Evolutionary conservation across 1,284 basidiomycete species (phyloP).

Genomic region (Wallemia hederae): DNA sequence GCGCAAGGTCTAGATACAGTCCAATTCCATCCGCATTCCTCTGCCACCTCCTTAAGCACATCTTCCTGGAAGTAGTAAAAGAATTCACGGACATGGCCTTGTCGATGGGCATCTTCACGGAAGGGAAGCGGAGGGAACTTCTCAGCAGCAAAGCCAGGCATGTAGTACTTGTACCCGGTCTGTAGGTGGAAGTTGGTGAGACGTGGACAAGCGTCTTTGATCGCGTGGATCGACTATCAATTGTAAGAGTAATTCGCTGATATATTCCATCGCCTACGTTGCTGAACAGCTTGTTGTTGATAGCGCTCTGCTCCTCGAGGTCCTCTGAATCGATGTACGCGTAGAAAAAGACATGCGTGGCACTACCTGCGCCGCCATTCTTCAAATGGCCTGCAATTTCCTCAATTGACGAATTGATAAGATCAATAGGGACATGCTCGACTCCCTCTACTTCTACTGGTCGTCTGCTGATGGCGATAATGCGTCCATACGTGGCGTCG

Average conservation of each 20-base stretch:
- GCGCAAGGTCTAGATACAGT: neutral
- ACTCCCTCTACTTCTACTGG: neutral
- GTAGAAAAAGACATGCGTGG: neutral
- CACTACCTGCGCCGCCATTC: neutral
- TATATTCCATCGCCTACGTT: too few relatives aligned
- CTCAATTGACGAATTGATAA: neutral
- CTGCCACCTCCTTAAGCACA: neutral
- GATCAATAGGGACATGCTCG: neutral
- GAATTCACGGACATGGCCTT: neutral
- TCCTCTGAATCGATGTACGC: neutral
- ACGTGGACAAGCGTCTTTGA: neutral
- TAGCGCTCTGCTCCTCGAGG: neutral
- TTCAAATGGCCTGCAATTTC: neutral
- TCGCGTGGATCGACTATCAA: neutral
- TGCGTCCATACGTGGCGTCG: neutral
- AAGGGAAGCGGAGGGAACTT: neutral
- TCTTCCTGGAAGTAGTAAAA: neutral
- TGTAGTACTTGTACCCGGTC: neutral
- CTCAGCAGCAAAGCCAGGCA: neutral
- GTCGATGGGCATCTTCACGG: neutral
- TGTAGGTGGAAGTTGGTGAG: neutral
- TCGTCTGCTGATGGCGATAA: neutral
- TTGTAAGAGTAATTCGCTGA: too few relatives aligned
- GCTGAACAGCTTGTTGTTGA: neutral
- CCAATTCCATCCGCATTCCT: neutral